These are phyloP conservation scores for Zymoseptoria crescenta DNA, from an alignment of 2,329 filamentous ascomycete species.

Conservation along the genomic window DNA sequence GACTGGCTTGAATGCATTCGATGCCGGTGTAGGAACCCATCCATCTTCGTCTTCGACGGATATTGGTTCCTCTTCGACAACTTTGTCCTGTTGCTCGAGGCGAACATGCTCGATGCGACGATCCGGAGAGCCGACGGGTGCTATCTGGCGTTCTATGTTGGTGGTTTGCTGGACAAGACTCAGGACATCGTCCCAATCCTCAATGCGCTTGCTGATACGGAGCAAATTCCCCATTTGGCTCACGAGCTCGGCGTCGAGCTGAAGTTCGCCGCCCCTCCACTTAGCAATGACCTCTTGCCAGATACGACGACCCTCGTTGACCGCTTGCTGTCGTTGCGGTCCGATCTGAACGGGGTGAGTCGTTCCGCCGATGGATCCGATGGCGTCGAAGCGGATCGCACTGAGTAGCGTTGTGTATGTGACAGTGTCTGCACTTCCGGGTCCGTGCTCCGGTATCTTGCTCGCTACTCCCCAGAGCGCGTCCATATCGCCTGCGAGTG, in stretches of 20 bases:
- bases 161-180: constrained; percentile 75
- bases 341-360: constrained; percentile 15
- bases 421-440: constrained; percentile 55
- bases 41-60: constrained; percentile 13
- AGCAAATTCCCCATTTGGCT: constrained; percentile 74
- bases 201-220: constrained; percentile 51
- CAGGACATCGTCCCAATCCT: constrained; percentile 64
- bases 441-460: constrained; percentile 58
- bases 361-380: constrained; percentile 12
- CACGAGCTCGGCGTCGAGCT: constrained; percentile 71
- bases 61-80: constrained; percentile 6
- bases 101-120: constrained; percentile 23
- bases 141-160: constrained; percentile 55
- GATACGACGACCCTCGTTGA: constrained; percentile 62
- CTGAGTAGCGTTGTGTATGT: constrained; percentile 83
- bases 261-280: constrained; percentile 64
- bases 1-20: constrained; percentile 23
- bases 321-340: constrained; percentile 34
- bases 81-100: constrained; percentile 3
- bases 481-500: constrained; percentile 66
- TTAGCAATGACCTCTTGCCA: constrained; percentile 74
- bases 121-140: constrained; percentile 27
- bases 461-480: constrained; percentile 68
- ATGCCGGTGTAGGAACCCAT: constrained; percentile 21
- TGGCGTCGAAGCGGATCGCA: constrained; percentile 51